These are phyloP conservation scores for Solanum sejunctum DNA, from an alignment of 257 asterid species.

Conservation along the genomic window DNA sequence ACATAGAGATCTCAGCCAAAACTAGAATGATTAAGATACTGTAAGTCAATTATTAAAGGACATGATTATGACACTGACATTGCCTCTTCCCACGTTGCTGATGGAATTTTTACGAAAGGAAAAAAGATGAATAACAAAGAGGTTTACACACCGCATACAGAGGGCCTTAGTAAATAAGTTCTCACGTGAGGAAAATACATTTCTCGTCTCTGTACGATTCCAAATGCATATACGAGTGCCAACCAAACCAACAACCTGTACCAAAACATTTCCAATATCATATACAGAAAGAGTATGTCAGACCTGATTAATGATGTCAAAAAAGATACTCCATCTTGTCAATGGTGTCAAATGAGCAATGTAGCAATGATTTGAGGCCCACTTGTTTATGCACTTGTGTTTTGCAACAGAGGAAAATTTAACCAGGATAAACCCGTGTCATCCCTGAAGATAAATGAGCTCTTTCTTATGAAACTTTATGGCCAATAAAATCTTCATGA, in stretches of 20 bases:
- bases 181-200: slow-evolving; percentile 68
- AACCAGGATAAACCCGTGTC: not conserved
- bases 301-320: not conserved
- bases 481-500: not conserved
- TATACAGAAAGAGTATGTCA: not conserved
- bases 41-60: not conserved
- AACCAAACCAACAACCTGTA: slow-evolving; percentile 82
- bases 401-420: not conserved
- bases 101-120: not conserved
- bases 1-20: not conserved
- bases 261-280: not conserved
- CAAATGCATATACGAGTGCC: slow-evolving; percentile 90
- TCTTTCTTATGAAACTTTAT: not conserved
- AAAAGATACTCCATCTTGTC: not conserved
- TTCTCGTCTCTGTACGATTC: slow-evolving; percentile 69
- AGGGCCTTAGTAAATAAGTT: slow-evolving; percentile 72
- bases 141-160: slow-evolving; percentile 74
- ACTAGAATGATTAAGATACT: not conserved
- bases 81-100: not conserved
- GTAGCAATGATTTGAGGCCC: not conserved
- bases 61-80: not conserved
- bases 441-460: not conserved
- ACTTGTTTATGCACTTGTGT: not conserved
- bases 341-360: not conserved
- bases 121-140: slow-evolving; percentile 2